A percentile compares a stretch with the other conserved stretches of the same genome.
Conservation (phyloP, 2,329 filamentous ascomycete genomes). For the Arachnopeziza araneosa region DNA sequence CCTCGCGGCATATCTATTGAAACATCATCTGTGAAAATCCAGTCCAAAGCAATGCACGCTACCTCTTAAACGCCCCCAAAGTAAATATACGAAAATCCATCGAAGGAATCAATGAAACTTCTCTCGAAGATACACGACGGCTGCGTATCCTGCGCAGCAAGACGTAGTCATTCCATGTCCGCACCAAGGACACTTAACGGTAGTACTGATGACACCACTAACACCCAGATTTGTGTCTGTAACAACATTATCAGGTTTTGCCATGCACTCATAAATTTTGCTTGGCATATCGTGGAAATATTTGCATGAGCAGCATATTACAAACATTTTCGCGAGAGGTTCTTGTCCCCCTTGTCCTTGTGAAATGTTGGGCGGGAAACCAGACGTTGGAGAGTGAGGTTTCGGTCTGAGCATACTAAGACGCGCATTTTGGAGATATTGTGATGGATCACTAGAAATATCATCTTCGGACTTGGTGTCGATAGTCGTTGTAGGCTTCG, state of each 20-base stretch:
- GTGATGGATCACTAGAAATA: conserved; percentile 12
- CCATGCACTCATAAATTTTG: conserved; percentile 60
- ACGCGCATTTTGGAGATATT: conserved; percentile 24
- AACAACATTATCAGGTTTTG: conserved; percentile 49
- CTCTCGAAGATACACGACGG: conserved; percentile 61
- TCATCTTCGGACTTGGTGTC: conserved; percentile 14
- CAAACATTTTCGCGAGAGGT: conserved; percentile 54
- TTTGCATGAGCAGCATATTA: conserved; percentile 59
- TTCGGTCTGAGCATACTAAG: conserved; percentile 12
- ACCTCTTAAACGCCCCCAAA: background rate
- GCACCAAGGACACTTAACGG: conserved; percentile 67
- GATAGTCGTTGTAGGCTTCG: conserved; percentile 4
- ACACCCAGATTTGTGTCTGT: conserved; percentile 47
- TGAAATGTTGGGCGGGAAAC: conserved; percentile 2
- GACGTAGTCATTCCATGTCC: conserved; percentile 61
- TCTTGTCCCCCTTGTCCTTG: conserved; percentile 8
- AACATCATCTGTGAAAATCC: background rate
- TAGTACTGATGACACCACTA: conserved; percentile 52
- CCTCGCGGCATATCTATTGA: background rate
- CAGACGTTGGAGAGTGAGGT: conserved; percentile 1
- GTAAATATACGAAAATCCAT: background rate
- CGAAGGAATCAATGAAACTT: conserved; percentile 43
- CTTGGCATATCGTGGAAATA: conserved; percentile 63
- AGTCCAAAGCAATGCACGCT: background rate
- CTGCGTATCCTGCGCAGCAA: conserved; percentile 65